Base-by-base conservation (phyloP, 805 yeast genomes). In the Candida tibetensis region DNA sequence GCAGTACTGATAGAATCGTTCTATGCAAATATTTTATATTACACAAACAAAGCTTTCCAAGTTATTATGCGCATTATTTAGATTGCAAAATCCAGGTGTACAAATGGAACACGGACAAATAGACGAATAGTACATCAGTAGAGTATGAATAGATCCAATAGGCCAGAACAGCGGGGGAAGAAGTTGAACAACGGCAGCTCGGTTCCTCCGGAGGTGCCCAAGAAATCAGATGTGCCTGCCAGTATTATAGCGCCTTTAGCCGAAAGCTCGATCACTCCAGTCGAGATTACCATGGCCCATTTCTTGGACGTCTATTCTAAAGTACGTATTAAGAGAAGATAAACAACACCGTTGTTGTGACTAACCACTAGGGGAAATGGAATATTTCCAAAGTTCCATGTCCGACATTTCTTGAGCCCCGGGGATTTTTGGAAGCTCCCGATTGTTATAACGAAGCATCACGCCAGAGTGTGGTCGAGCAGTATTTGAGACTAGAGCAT, bases 371-470 rank as follows among this genome's bases (percentile, higher is more conserved):
- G 62, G 82, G 81, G 2, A 74, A 71, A 46, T 70, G 77, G 76
- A 77, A 78, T 41, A 52, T 80, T 5, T 75, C 82, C 0, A 62
- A 61, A 14, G 72, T 81, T 2, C 69, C 72, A 2, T 63, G 79
- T 36, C 91, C 91, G 0, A 58, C 72, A 0, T 74, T 81, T 44
- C 67, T 78, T 40, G 52, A 63, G 15, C 44, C 44, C 16, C 54
- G 59, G 4, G 76, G 77, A 2, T 60, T 77, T 36, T 64, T 82
- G 62, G 65, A 69, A 19, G 79, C 90, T 0, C 91, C 91, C 0
- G 77, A 71, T 16, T 66, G 77, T 31, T 70, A 70, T 46, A 58
- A 71, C 32, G 89, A 83, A 48, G 46, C 57, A 1, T 44, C 56
- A 9, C 60, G 86, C 36, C 51, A 66, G 15, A 66, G 63, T 35